A percentile compares a stretch with the other conserved stretches of the same genome.
Conservation (phyloP, 202 grass and related monocot species). For the Carex arenaria region DNA sequence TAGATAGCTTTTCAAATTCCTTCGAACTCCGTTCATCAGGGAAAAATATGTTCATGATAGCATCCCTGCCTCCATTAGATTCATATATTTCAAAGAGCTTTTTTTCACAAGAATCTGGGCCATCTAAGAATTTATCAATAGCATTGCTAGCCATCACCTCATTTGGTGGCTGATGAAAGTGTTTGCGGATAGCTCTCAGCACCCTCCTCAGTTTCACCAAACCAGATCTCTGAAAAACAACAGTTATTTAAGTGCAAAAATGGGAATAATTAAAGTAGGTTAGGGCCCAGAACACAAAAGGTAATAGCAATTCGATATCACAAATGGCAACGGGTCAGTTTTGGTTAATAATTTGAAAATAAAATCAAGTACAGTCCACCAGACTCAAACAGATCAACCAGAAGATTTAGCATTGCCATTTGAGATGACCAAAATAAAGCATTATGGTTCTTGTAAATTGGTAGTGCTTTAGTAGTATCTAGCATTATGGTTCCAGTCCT, state of each 20-base stretch:
- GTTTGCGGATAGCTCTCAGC: constrained; percentile 87
- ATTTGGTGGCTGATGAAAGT: constrained; percentile 79
- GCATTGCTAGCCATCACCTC: constrained; percentile 60
- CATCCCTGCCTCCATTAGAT: constrained; percentile 43
- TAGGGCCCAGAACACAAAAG: neutral
- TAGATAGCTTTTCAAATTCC: constrained; percentile 59
- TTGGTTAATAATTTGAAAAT: neutral
- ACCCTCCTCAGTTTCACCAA: constrained; percentile 92
- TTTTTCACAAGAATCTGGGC: constrained; percentile 75
- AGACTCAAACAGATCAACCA: neutral
- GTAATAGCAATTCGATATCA: neutral
- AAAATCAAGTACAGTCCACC: neutral
- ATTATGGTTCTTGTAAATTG: neutral
- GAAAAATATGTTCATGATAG: constrained; percentile 66
- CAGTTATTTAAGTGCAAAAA: neutral
- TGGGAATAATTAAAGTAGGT: neutral
- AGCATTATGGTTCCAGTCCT: neutral
- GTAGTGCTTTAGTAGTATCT: neutral
- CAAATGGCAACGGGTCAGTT: neutral
- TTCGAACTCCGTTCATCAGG: constrained; percentile 57
- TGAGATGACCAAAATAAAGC: neutral
- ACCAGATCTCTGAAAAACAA: constrained; percentile 74
- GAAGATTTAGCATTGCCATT: neutral
- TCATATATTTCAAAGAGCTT: constrained; percentile 68
- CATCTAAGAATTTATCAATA: constrained; percentile 88